Percentiles rank a stretch among this genome's conserved stretches.
Conservation (phyloP, 352 stramenopile genomes). For the Achlya hypogyna region DNA sequence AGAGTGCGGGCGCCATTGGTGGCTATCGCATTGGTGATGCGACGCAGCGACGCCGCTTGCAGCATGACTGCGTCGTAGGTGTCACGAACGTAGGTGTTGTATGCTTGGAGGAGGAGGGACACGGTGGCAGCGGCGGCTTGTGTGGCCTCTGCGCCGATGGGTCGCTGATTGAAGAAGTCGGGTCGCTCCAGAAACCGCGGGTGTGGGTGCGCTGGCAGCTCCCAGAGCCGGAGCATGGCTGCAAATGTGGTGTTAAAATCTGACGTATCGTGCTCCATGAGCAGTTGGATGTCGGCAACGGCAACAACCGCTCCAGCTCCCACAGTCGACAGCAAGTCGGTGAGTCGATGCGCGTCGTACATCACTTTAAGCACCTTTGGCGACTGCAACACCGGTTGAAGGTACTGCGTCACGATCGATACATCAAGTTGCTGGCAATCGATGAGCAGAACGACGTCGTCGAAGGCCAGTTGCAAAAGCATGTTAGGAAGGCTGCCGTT, state of each 20-base stretch:
- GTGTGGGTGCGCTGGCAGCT: background rate
- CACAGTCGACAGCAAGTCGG: background rate
- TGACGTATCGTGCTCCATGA: background rate
- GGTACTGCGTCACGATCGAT: background rate
- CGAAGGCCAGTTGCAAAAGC: background rate
- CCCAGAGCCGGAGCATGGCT: background rate
- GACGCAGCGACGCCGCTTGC: too few relatives aligned
- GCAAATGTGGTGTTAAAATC: background rate
- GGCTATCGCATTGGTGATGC: too few relatives aligned
- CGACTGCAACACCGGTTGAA: background rate
- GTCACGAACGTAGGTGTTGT: background rate
- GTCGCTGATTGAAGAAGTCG: background rate
- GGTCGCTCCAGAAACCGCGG: background rate
- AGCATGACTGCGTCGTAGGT: background rate
- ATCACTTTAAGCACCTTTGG: background rate
- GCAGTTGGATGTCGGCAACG: background rate
- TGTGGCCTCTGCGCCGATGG: background rate
- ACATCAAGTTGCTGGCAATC: background rate
- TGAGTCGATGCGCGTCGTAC: background rate
- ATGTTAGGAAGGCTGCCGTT: too few relatives aligned
- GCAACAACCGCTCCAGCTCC: background rate
- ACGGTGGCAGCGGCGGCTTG: background rate
- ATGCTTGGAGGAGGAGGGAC: background rate
- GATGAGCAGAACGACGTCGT: background rate
- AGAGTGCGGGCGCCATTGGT: too few relatives aligned